Conservation (phyloP, 495 filamentous ascomycete species). For the Tuber aestivum region DNA sequence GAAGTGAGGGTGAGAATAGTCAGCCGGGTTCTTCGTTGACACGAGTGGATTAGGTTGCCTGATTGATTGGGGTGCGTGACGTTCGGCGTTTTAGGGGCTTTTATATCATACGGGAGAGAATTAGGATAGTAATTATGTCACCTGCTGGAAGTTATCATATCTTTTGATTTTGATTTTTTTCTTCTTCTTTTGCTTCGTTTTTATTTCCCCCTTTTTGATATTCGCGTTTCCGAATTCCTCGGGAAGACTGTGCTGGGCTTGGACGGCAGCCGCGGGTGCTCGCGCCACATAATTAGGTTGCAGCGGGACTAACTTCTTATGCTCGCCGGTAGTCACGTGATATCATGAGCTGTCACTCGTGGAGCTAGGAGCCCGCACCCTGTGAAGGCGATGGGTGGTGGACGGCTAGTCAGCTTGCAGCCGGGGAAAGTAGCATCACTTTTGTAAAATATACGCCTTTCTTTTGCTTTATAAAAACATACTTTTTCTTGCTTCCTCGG, state of each 20-base stretch:
- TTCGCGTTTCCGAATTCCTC: neutral
- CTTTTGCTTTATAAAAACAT: constrained; percentile 1
- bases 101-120: neutral
- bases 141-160: neutral
- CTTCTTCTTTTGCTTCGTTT: neutral
- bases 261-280: neutral
- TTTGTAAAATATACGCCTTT: neutral
- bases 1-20: constrained; percentile 26
- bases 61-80: neutral
- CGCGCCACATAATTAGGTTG: neutral
- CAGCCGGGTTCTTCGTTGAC: neutral
- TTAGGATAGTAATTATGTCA: neutral
- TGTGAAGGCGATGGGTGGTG: neutral
- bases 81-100: neutral
- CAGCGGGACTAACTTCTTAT: neutral
- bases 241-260: neutral
- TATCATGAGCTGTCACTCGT: neutral
- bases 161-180: neutral
- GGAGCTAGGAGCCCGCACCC: neutral
- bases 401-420: neutral
- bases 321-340: neutral
- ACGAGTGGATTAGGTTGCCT: neutral
- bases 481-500: constrained; percentile 1
- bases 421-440: neutral
- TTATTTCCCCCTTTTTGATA: neutral